phyloP scores from a whole-genome alignment of 2,329 filamentous ascomycete genomes.

The Endoconidiophora laricicola region DNA sequence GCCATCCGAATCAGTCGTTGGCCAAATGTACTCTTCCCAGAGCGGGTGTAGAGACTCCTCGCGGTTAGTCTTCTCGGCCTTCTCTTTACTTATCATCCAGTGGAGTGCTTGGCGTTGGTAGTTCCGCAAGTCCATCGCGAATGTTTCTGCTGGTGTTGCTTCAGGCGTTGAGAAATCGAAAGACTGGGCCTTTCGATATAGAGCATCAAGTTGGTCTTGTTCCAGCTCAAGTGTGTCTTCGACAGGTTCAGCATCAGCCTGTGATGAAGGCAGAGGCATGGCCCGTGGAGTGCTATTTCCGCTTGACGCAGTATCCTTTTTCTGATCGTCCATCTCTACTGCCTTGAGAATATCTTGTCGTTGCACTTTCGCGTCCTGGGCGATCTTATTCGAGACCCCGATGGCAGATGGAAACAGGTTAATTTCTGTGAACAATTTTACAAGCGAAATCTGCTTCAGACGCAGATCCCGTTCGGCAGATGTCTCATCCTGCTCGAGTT shows the following conservation, averaged over 20 bases:
- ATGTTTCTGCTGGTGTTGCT: slow-evolving; percentile 66
- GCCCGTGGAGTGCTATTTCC: neutral
- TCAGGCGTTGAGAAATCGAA: slow-evolving; percentile 90
- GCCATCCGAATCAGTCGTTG: slow-evolving; percentile 72
- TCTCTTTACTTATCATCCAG: slow-evolving; percentile 95
- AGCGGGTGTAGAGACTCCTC: slow-evolving; percentile 85
- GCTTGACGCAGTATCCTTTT: slow-evolving; percentile 21
- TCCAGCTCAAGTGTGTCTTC: slow-evolving; percentile 87
- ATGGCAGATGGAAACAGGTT: slow-evolving; percentile 67
- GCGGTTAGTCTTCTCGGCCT: slow-evolving; percentile 51
- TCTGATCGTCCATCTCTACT: slow-evolving; percentile 70
- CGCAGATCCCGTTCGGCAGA: slow-evolving; percentile 69
- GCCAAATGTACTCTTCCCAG: slow-evolving; percentile 94
- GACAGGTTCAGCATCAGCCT: slow-evolving; percentile 35
- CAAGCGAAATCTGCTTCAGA: slow-evolving; percentile 69
- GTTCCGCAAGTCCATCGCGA: slow-evolving; percentile 66
- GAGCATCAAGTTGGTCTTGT: slow-evolving; percentile 80
- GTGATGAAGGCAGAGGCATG: neutral
- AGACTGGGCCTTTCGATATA: slow-evolving; percentile 91
- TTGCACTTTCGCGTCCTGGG: slow-evolving; percentile 43
- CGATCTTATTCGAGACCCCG: slow-evolving; percentile 36
- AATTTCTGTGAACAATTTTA: slow-evolving; percentile 79
- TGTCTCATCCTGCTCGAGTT: slow-evolving; percentile 78
- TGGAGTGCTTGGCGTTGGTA: slow-evolving; percentile 92
- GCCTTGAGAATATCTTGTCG: slow-evolving; percentile 71